These are phyloP conservation scores for Corniculantispora saksenae DNA, from an alignment of 2,329 filamentous ascomycete genomes.

Conservation along the genomic window DNA sequence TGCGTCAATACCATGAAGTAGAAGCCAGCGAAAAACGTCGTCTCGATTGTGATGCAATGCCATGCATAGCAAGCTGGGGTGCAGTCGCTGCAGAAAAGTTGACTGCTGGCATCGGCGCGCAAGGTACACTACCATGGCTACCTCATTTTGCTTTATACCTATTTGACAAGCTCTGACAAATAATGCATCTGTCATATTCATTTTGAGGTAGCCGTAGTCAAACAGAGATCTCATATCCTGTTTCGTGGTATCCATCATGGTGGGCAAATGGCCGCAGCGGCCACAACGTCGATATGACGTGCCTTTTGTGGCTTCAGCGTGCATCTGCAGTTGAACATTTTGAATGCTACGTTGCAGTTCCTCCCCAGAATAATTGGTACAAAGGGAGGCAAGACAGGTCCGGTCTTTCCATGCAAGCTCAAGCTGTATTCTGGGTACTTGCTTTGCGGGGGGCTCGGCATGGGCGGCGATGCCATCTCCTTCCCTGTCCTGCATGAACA, in stretches of 20 bases:
- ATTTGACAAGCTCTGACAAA: background rate
- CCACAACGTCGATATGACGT: background rate
- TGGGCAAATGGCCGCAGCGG: background rate
- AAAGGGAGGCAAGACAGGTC: background rate
- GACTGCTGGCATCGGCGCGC: background rate
- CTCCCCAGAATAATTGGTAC: background rate
- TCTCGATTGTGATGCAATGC: background rate
- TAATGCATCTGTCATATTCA: background rate
- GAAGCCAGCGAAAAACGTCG: background rate
- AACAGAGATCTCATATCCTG: background rate
- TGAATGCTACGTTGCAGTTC: background rate
- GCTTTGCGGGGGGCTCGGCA: background rate
- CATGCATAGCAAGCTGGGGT: background rate
- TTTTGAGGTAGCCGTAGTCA: background rate
- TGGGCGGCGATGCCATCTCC: background rate
- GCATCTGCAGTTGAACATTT: background rate
- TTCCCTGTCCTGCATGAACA: background rate
- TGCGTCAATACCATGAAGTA: constrained; percentile 4
- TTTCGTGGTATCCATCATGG: background rate
- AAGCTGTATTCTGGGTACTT: background rate
- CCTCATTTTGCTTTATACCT: background rate
- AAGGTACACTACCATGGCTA: background rate
- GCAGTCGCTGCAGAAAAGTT: background rate
- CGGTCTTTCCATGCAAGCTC: background rate
- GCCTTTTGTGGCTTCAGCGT: background rate